Evolutionary conservation across 2,329 filamentous ascomycete genomes (phyloP).

Genomic region (Chaetomium sp.): DNA sequence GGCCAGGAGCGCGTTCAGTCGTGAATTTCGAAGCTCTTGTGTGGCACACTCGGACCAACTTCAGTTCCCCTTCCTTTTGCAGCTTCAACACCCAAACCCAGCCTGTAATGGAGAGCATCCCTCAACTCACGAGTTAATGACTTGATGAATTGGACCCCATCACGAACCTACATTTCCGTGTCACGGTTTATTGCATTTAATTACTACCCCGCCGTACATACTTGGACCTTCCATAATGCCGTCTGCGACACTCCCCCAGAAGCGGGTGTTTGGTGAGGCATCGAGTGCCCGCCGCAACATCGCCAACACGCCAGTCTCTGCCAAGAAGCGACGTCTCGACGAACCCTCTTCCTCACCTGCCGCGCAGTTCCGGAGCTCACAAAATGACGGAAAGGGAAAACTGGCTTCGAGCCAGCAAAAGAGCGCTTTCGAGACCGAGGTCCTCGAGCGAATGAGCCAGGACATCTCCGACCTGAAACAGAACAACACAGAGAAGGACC

Average conservation of each 20-base stretch:
- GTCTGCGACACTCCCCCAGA: conserved; percentile 54
- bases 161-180: background rate
- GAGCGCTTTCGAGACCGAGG: conserved; percentile 88
- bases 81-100: background rate
- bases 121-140: background rate
- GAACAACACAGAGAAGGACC: conserved; percentile 85
- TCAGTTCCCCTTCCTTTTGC: background rate
- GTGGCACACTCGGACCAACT: background rate
- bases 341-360: conserved; percentile 48
- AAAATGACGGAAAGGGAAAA: conserved; percentile 50
- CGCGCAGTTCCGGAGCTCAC: conserved; percentile 55
- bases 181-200: background rate
- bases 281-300: conserved; percentile 59
- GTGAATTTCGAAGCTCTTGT: conserved; percentile 8
- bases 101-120: background rate
- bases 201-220: background rate
- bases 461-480: conserved; percentile 81
- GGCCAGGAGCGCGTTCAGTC: conserved; percentile 16
- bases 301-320: conserved; percentile 44
- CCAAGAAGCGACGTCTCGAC: conserved; percentile 83
- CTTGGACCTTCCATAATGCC: conserved; percentile 13
- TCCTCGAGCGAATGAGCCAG: conserved; percentile 92
- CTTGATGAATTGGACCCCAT: background rate
- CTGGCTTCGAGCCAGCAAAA: conserved; percentile 72
- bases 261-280: conserved; percentile 65